phyloP scores from a whole-genome alignment of 192 early-diverging fungal species.

The Coemansia sp. region DNA sequence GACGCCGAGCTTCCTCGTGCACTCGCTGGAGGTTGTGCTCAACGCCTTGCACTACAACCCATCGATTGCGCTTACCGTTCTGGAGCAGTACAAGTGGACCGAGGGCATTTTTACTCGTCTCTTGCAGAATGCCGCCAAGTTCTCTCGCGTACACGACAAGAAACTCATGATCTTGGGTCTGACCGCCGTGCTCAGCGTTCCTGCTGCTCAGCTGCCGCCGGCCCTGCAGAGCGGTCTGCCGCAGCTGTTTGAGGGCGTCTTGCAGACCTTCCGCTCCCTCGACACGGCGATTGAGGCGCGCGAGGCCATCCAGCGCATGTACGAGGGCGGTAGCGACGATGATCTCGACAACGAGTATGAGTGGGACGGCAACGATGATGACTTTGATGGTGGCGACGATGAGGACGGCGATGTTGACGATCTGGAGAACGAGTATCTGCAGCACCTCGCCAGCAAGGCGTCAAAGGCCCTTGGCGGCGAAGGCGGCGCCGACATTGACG shows the following conservation, averaged over 20 bases:
- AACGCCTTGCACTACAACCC: conserved; percentile 92
- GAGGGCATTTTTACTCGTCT: conserved; percentile 78
- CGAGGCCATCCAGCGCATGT: conserved; percentile 46
- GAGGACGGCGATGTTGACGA: conserved; percentile 68
- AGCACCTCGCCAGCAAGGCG: conserved; percentile 60
- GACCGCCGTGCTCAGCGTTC: conserved; percentile 70
- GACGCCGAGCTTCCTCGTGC: conserved; percentile 68
- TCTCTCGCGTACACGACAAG: conserved; percentile 91
- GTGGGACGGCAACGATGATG: conserved; percentile 53
- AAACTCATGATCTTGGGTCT: conserved; percentile 86
- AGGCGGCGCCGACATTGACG: conserved; percentile 37
- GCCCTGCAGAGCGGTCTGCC: conserved; percentile 72
- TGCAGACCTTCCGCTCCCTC: conserved; percentile 75
- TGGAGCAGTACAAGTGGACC: conserved; percentile 79
- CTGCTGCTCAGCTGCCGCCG: conserved; percentile 67
- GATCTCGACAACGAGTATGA: conserved; percentile 33
- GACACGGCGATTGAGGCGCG: conserved; percentile 56
- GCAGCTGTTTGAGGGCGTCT: conserved; percentile 69
- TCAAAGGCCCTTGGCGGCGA: conserved; percentile 47
- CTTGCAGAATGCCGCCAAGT: conserved; percentile 70
- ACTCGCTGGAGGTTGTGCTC: conserved; percentile 78
- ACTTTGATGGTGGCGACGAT: conserved; percentile 57
- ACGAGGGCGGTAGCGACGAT: conserved; percentile 41
- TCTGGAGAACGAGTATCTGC: conserved; percentile 62
- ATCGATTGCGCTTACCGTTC: conserved; percentile 63